phyloP scores from a whole-genome alignment of 768 basidiomycete genomes.

The Galerina marginata region DNA sequence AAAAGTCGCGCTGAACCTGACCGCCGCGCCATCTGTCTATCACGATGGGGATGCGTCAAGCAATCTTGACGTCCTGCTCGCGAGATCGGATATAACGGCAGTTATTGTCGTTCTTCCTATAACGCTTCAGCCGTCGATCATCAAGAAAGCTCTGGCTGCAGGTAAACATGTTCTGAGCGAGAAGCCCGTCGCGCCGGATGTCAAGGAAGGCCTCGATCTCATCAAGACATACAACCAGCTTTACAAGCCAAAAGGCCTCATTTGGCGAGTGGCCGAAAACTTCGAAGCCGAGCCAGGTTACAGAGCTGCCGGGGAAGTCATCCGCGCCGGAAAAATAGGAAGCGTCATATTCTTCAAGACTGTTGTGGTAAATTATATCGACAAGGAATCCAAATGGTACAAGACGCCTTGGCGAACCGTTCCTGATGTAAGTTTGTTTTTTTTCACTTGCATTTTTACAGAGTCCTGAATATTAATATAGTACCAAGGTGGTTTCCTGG shows the following conservation, averaged over 20 bases:
- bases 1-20: constrained; percentile 42
- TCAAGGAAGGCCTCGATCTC: constrained; percentile 64
- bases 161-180: constrained; percentile 91
- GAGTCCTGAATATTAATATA: constrained; percentile 30
- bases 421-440: constrained; percentile 64
- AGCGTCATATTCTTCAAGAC: constrained; percentile 71
- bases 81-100: constrained; percentile 68
- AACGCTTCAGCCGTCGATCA: constrained; percentile 68
- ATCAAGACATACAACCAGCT: constrained; percentile 68
- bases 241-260: constrained; percentile 69
- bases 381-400: constrained; percentile 74
- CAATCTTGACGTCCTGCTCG: constrained; percentile 67
- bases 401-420: constrained; percentile 85
- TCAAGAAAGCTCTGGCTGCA: constrained; percentile 66
- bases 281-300: constrained; percentile 69
- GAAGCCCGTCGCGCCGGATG: constrained; percentile 82
- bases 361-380: constrained; percentile 55
- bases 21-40: constrained; percentile 54
- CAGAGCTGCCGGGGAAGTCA: constrained; percentile 50
- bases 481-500: constrained; percentile 86
- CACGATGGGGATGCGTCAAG: constrained; percentile 52
- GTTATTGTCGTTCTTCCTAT: constrained; percentile 85
- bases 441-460: constrained; percentile 6
- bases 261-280: constrained; percentile 87
- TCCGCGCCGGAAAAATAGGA: constrained; percentile 71